A percentile compares a stretch with the other conserved stretches of the same genome.
Evolutionary conservation across 225 moss, liverwort and hornwort genomes (phyloP).

Genomic region (Asterella californica): DNA sequence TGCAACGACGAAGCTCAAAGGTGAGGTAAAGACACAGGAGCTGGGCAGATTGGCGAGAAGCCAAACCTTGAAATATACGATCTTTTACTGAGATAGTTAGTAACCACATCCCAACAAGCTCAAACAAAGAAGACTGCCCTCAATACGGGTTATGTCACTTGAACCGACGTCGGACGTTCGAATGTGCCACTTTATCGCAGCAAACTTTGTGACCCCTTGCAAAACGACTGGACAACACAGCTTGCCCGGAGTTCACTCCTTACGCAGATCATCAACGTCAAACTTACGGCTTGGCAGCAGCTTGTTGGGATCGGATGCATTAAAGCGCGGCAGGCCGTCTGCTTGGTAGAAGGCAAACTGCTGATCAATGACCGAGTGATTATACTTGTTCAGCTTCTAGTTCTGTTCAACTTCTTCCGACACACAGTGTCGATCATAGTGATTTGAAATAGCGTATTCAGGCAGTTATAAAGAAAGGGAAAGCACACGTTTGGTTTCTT

Average conservation of each 20-base stretch:
- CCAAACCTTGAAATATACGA: background rate
- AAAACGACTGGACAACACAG: background rate
- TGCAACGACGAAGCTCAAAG: slow-evolving; percentile 19
- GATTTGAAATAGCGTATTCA: too few relatives aligned
- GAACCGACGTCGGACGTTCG: too few relatives aligned
- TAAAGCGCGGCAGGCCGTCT: slow-evolving; percentile 83
- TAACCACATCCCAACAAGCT: background rate
- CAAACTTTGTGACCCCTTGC: background rate
- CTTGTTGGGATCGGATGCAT: slow-evolving; percentile 59
- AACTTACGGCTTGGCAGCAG: slow-evolving; percentile 76
- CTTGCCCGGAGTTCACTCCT: background rate
- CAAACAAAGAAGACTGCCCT: background rate
- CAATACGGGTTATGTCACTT: background rate
- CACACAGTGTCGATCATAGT: slow-evolving; percentile 96
- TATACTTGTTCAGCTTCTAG: slow-evolving; percentile 85
- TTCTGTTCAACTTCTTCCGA: slow-evolving; percentile 97
- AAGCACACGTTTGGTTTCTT: too few relatives aligned
- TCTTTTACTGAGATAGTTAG: background rate
- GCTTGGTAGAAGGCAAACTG: slow-evolving; percentile 76
- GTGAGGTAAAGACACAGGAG: background rate
- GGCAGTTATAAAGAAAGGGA: too few relatives aligned
- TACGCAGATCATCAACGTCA: background rate
- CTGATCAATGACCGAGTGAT: slow-evolving; percentile 73
- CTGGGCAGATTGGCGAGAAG: background rate
- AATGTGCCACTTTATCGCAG: background rate